Evolutionary conservation across 2,329 filamentous ascomycete species (phyloP), one percentile per base, ranked within the genome.

Genomic region (Xylogone sp.): DNA sequence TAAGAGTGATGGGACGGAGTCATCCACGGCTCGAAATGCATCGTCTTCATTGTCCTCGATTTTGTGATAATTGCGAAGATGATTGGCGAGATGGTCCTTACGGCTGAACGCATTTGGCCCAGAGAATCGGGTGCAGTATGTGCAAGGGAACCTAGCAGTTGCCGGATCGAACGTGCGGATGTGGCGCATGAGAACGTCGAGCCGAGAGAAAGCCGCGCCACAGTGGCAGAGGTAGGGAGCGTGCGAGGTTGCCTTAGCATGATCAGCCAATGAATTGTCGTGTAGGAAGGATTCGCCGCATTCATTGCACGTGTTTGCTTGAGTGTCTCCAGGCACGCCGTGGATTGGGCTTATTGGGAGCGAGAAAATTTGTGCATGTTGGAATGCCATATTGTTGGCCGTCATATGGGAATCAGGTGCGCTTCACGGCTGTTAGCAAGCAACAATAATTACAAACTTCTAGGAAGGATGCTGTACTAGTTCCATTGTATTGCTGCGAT

Each of bases 41-140:
- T 53, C 46, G 42, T 49, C 18, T 57, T 49, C 9, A 57, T 56
- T 1, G 44, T 16, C 44, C 2, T 67, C 62, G 13, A 67, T 62
- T 34, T 68, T 63, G 54, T 73, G 70, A 45, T 70, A 71, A 0
- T 64, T 62, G 1, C 56, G 58, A 18, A 71, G 54, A 50, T 73
- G 71, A 22, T 72, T 70, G 3, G 56, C 53, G 0, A 72, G 56
- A 48, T 73, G 70, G 46, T 73, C 69, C 5, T 55, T 61, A n/a
- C 70, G 65, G 21, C 58, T 63, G 50, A 73, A 73, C 1, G 64
- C 66, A 5, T 65, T 48, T 2, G 55, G 53, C 2, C 66, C 68
- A n/a, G 61, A 62, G 46, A 69, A 59, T 16, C 52, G 61, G 45
- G 59, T 68, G 55, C 69, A 71, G 39, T 63, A 61, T 0, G 42